A percentile compares a stretch with the other conserved stretches of the same genome.
phyloP scores from a whole-genome alignment of 2,329 filamentous ascomycete genomes.

The Xylariales sp. region DNA sequence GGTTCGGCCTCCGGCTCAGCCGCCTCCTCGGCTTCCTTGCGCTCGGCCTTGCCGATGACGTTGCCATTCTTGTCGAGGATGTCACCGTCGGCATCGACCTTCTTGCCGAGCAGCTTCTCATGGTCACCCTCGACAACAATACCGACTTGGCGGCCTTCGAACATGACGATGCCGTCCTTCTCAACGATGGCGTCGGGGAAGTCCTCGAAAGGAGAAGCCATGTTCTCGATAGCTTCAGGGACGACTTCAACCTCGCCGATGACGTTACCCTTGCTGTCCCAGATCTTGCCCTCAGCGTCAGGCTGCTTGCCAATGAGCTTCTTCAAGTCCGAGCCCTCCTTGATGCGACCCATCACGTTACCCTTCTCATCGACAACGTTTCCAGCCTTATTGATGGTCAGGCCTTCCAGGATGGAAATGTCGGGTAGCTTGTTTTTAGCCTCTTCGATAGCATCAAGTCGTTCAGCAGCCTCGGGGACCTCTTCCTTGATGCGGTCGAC shows the following conservation, averaged over 20 bases:
- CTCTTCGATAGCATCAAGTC: constrained; percentile 25
- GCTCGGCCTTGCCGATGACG: constrained; percentile 29
- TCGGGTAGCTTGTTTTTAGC: constrained; percentile 20
- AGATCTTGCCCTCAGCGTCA: constrained; percentile 39
- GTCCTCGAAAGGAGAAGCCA: constrained; percentile 30
- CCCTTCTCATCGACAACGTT: constrained; percentile 41
- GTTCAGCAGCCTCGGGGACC: constrained; percentile 25
- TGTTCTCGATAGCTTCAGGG: constrained; percentile 30
- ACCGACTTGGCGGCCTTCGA: constrained; percentile 30
- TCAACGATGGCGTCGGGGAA: constrained; percentile 31
- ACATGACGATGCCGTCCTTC: constrained; percentile 33
- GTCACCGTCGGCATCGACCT: constrained; percentile 31
- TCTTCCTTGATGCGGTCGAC: constrained; percentile 29
- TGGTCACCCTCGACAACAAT: constrained; percentile 34
- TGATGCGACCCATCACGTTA: constrained; percentile 37
- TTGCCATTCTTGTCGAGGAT: constrained; percentile 32
- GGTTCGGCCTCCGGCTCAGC: constrained; percentile 25
- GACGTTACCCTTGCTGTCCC: constrained; percentile 27
- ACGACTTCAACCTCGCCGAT: constrained; percentile 36
- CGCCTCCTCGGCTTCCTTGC: constrained; percentile 28
- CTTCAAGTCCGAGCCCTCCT: constrained; percentile 34
- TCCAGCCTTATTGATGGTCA: constrained; percentile 39
- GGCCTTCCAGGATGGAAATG: constrained; percentile 31
- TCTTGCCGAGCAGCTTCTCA: constrained; percentile 29
- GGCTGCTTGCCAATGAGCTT: constrained; percentile 37